These are phyloP conservation scores for Gossypium schwendimanii DNA, from an alignment of 441 rosid species.

Conservation along the genomic window DNA sequence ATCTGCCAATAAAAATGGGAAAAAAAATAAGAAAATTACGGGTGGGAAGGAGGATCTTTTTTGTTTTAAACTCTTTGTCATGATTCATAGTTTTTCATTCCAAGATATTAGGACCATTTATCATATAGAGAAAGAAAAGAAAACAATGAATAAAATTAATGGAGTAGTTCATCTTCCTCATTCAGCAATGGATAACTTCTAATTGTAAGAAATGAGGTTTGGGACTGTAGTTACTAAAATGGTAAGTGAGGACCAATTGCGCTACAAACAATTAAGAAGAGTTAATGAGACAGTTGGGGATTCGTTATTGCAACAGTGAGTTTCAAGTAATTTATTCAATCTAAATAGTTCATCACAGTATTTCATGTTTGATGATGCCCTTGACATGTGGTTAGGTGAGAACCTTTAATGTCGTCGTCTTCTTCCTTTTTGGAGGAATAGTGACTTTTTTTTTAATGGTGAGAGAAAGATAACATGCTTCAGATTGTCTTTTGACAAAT, in stretches of 20 bases:
- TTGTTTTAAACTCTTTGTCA: constrained; percentile 24
- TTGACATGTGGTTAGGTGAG: constrained; percentile 6
- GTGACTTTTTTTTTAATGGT: not conserved
- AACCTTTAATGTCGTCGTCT: constrained; percentile 6
- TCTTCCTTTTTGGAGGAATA: not conserved
- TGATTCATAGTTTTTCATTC: constrained; percentile 8
- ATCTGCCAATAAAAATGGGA: constrained; percentile 19
- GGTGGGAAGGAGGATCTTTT: not conserved
- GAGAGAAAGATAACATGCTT: not conserved
- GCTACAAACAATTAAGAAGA: not conserved
- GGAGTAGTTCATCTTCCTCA: not conserved
- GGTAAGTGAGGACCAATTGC: not conserved
- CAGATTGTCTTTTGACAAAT: constrained; percentile 14
- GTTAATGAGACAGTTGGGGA: constrained; percentile 19
- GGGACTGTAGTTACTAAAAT: not conserved
- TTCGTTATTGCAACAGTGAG: not conserved
- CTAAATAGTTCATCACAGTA: too few species aligned
- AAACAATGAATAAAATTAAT: not conserved
- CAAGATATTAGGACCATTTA: constrained; percentile 16
- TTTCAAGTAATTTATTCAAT: not conserved
- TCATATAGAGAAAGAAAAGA: not conserved
- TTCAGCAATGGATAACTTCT: not conserved
- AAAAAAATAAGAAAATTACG: constrained; percentile 8
- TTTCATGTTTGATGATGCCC: too few species aligned
- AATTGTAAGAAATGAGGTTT: not conserved